Base-by-base conservation (phyloP, 805 yeast species). In the Candida nemodendra region DNA sequence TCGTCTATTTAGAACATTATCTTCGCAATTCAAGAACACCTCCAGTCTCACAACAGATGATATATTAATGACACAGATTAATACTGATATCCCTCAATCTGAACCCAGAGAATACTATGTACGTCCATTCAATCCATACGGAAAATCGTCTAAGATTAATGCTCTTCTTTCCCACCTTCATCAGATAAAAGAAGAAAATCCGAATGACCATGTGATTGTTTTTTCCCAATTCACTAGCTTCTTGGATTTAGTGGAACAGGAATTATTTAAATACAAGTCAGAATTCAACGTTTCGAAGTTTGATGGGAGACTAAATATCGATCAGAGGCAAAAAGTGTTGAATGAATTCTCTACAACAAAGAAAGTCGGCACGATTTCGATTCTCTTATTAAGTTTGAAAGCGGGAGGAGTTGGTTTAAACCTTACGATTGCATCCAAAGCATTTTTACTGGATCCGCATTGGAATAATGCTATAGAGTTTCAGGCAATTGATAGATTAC, bases 361-460 rank as follows among this genome's bases (percentile, higher is more conserved):
- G 3, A 46, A 54, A n/a, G 55, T 56, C 19, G 56, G 64, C 16
- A 49, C 54, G 37, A 38, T 56, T 1, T 48, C 60, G 26, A 72
- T 90, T 1, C 57, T 90, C 9, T 64, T 90, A 16, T 57, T 90
- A 14, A 84, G 95, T 6, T 64, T 89, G 45, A 90, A 88, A 59
- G 95, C 96, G 0, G 97, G 97, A 17, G 97, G 97, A 6, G 96
- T 89, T 9, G 97, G 97, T 0, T 68, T 90, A 45, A 90, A 90
- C 54, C 65, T 90, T 43, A 90, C 95, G 0, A 78, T 81, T 34
- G 95, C 97, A 0, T 82, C 86, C 0, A 72, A 76, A 24, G 97
- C 95, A 2, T 88, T 80, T 50, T 72, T 90, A 76, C 83, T 91
- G 87, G 97, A 90, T 54, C 96, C 97, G 0, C 90, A 96, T 93